Percentiles rank a stretch among this genome's conserved stretches.
phyloP scores from a whole-genome alignment of 345 rosid species.

The Acer yangbiense region DNA sequence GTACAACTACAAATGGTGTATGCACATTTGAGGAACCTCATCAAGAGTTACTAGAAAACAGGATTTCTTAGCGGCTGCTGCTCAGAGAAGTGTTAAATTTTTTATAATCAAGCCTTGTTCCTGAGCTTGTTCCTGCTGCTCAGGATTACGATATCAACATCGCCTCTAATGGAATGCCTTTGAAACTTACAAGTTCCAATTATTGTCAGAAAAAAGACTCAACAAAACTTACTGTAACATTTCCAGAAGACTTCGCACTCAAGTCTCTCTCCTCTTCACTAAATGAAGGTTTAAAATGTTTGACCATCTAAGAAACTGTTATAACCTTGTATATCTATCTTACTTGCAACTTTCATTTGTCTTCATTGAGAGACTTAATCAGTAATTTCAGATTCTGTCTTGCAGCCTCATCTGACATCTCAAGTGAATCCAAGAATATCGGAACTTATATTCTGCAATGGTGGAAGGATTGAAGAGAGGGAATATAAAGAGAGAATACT shows the following conservation, averaged over 20 bases:
- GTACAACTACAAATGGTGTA: too few relatives aligned
- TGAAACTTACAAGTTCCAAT: too few relatives aligned
- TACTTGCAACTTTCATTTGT: background rate
- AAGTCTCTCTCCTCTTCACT: background rate
- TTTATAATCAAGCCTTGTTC: too few relatives aligned
- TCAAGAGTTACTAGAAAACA: too few relatives aligned
- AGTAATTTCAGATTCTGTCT: conserved; percentile 84
- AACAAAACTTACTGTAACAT: too few relatives aligned
- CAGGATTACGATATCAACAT: too few relatives aligned
- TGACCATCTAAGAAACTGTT: conserved; percentile 8
- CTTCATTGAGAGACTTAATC: conserved; percentile 83
- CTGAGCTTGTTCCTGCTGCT: too few relatives aligned
- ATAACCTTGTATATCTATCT: background rate
- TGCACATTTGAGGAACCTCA: too few relatives aligned
- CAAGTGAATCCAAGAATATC: conserved; percentile 97
- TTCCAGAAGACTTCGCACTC: background rate
- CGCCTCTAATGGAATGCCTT: too few relatives aligned
- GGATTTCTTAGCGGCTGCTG: too few relatives aligned
- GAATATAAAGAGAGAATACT: background rate
- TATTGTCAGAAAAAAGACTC: too few relatives aligned
- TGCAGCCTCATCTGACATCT: conserved; percentile 92
- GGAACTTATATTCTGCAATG: conserved; percentile 87
- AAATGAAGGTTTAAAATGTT: background rate
- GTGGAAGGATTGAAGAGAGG: background rate
- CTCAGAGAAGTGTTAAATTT: too few relatives aligned